Percentiles rank a stretch among this genome's conserved stretches.
Conservation (phyloP, 441 rosid genomes). For the Eruca vesicaria region DNA sequence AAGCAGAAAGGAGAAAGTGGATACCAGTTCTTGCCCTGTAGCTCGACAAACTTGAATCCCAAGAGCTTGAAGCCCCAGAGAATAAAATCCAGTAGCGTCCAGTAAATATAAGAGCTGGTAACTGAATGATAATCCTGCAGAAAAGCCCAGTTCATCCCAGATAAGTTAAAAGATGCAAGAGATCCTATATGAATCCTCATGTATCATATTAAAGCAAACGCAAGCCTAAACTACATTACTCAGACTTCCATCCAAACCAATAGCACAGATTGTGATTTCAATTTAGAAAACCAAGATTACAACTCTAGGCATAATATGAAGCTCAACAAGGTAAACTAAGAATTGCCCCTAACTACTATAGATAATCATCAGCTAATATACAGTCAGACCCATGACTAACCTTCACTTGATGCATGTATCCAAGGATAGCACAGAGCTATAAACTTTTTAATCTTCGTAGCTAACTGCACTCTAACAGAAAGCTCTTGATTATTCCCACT, state of each 20-base stretch:
- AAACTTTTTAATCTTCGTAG: slow-evolving; percentile 65
- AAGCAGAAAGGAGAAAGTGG: slow-evolving; percentile 5
- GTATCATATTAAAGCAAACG: slow-evolving; percentile 16
- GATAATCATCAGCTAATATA: neutral
- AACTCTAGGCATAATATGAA: slow-evolving; percentile 2
- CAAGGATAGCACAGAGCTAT: slow-evolving; percentile 86
- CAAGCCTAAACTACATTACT: neutral
- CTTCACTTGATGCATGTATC: slow-evolving; percentile 95
- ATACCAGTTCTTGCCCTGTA: slow-evolving; percentile 98
- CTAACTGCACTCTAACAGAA: slow-evolving; percentile 56
- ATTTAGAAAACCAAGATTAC: neutral
- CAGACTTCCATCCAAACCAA: neutral
- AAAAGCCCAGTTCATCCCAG: slow-evolving; percentile 2
- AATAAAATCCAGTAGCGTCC: slow-evolving; percentile 97
- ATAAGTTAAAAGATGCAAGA: slow-evolving; percentile 14
- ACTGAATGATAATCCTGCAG: slow-evolving; percentile 86
- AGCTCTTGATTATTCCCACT: slow-evolving; percentile 42
- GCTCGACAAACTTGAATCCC: slow-evolving; percentile 99
- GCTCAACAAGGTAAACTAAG: slow-evolving; percentile 1
- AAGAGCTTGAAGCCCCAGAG: slow-evolving; percentile 89
- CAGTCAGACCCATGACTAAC: slow-evolving; percentile 38
- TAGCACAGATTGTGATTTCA: neutral
- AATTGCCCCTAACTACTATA: neutral
- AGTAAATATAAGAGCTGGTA: slow-evolving; percentile 90
- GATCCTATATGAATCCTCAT: neutral